Evolutionary conservation across 768 basidiomycete species (phyloP).

Genomic region (Amanita inopinata): DNA sequence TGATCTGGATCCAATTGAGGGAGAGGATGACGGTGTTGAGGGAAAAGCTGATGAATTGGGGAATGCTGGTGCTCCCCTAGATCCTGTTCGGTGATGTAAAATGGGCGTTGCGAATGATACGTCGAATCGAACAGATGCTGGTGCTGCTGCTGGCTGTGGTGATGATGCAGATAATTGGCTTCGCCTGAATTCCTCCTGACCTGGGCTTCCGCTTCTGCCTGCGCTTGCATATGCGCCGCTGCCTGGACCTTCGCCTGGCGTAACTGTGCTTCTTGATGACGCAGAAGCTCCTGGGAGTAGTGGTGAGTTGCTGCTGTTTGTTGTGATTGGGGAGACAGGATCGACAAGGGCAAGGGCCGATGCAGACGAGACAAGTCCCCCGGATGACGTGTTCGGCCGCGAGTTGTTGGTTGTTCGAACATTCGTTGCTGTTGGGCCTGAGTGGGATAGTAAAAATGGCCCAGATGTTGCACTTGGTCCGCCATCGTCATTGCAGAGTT

Average conservation of each 20-base stretch:
- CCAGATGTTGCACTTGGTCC: conserved; percentile 18
- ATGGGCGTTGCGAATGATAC: conserved; percentile 6
- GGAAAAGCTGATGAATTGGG: conserved; percentile 23
- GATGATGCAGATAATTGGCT: conserved; percentile 15
- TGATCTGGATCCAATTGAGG: conserved; percentile 16
- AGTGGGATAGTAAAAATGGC: conserved; percentile 20
- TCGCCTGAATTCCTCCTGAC: conserved; percentile 17
- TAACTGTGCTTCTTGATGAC: conserved; percentile 32
- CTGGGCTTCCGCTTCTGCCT: conserved; percentile 12
- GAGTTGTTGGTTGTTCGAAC: conserved; percentile 18
- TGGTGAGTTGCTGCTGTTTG: conserved; percentile 13
- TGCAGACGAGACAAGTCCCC: conserved; percentile 36
- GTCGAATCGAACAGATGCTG: conserved; percentile 19
- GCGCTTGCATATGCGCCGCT: conserved; percentile 21
- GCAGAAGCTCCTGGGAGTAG: conserved; percentile 41
- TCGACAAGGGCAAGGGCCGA: conserved; percentile 45
- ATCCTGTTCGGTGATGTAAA: conserved; percentile 11
- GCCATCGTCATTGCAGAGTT: conserved; percentile 67
- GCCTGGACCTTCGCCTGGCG: conserved; percentile 26
- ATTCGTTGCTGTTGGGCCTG: conserved; percentile 22
- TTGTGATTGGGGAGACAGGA: conserved; percentile 17
- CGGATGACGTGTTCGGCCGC: conserved; percentile 33
- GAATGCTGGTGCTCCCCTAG: conserved; percentile 15
- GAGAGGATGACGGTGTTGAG: conserved; percentile 18
- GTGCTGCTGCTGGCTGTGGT: conserved; percentile 14